Evolutionary conservation across 2,329 filamentous ascomycete genomes (phyloP).

Genomic region (Fusarium anguioides): DNA sequence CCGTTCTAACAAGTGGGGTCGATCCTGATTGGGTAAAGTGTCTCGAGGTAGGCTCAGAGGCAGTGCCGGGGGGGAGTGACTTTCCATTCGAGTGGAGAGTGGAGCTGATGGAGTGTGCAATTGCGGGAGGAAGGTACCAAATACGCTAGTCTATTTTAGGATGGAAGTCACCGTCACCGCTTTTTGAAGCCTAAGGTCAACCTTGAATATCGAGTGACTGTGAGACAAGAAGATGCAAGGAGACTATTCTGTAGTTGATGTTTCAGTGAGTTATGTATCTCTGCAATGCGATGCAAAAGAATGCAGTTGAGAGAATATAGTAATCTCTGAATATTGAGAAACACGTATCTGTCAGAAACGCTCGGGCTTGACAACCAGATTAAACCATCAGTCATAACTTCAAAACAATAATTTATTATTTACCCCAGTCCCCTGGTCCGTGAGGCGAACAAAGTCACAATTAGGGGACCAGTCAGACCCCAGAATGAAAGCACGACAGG

Average conservation of each 20-base stretch:
- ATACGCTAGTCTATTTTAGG: conserved; percentile 30
- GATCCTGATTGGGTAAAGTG: conserved; percentile 34
- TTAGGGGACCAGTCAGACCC: conserved; percentile 36
- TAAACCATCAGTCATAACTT: conserved; percentile 23
- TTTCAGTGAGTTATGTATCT: not conserved
- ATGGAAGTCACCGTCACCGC: conserved; percentile 43
- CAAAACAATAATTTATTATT: not conserved
- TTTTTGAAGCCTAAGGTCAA: conserved; percentile 40
- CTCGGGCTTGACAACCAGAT: conserved; percentile 3
- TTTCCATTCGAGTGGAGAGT: conserved; percentile 15
- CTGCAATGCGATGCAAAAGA: not conserved
- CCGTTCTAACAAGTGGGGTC: conserved; percentile 41
- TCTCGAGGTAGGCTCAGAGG: conserved; percentile 20
- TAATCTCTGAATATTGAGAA: not conserved
- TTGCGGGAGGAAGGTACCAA: conserved; percentile 28
- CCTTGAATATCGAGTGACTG: conserved; percentile 40
- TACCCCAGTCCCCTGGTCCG: conserved; percentile 34
- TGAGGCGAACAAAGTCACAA: conserved; percentile 34
- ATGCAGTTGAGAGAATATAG: not conserved
- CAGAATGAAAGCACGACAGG: conserved; percentile 31
- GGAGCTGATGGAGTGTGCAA: conserved; percentile 3
- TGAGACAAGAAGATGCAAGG: conserved; percentile 36
- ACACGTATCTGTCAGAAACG: conserved; percentile 15
- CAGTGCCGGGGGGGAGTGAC: conserved; percentile 24
- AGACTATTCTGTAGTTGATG: conserved; percentile 16